Evolutionary conservation across 2,329 filamentous ascomycete genomes (phyloP).

Genomic region (Xylariomycetidae sp.): DNA sequence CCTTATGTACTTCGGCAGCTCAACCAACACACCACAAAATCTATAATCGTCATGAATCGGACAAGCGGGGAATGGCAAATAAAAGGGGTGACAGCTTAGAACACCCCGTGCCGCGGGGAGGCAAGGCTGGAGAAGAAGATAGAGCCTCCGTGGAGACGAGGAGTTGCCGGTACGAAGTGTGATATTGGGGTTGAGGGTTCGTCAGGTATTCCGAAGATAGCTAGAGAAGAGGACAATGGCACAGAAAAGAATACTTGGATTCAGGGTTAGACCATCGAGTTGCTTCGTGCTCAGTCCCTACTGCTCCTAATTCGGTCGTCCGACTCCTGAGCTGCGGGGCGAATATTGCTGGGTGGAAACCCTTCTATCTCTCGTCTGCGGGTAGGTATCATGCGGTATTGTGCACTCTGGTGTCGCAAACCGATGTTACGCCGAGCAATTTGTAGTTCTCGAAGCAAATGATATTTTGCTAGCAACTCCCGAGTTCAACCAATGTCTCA

Average conservation of each 20-base stretch:
- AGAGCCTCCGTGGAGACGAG: slow-evolving; percentile 14
- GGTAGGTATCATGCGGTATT: no score
- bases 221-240: slow-evolving; percentile 21
- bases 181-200: slow-evolving; percentile 12
- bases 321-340: no score
- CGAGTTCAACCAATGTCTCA: no score
- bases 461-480: no score
- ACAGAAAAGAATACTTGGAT: slow-evolving; percentile 14
- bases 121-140: slow-evolving; percentile 11
- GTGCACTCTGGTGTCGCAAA: no score
- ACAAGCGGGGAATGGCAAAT: slow-evolving; percentile 1
- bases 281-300: no score
- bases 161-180: slow-evolving; percentile 17
- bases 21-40: slow-evolving; percentile 19
- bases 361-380: no score
- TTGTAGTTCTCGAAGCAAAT: no score
- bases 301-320: no score
- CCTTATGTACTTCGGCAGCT: slow-evolving; percentile 20
- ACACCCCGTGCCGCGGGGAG: slow-evolving; percentile 12
- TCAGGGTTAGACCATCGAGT: no score
- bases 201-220: slow-evolving; percentile 14
- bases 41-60: slow-evolving; percentile 20
- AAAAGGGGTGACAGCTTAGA: slow-evolving; percentile 5
- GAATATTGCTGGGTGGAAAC: no score
- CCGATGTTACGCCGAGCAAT: no score